phyloP scores from a whole-genome alignment of 2,329 filamentous ascomycete genomes.

The Zymoseptoria ardabiliae region DNA sequence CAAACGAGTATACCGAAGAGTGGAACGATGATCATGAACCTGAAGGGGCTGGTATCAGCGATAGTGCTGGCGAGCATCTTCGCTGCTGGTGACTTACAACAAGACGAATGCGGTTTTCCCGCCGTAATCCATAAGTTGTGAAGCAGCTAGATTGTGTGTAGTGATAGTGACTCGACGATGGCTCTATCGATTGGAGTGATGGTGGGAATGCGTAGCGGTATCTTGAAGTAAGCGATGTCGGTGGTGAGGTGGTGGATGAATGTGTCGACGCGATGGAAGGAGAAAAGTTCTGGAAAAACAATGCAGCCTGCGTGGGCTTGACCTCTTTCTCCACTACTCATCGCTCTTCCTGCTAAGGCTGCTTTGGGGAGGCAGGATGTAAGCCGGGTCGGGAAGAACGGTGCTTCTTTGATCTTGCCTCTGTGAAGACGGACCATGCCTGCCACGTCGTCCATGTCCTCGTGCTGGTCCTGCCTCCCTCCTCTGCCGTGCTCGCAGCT shows the following conservation, averaged over 20 bases:
- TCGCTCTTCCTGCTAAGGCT: neutral
- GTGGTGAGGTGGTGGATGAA: neutral
- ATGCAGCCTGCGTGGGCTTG: no score
- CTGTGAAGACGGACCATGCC: neutral
- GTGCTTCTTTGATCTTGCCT: neutral
- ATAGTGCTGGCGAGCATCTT: neutral
- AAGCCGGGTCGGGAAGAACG: neutral
- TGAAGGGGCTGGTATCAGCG: no score
- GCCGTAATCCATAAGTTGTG: neutral
- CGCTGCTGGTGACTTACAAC: neutral
- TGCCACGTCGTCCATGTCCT: neutral
- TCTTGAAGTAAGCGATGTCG: neutral
- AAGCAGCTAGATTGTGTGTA: neutral
- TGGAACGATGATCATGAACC: no score
- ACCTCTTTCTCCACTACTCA: neutral
- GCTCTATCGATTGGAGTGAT: neutral
- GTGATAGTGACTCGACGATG: neutral
- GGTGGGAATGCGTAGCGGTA: neutral
- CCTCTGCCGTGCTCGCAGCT: neutral
- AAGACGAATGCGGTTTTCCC: neutral
- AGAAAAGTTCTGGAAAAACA: neutral
- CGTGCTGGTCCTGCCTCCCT: neutral
- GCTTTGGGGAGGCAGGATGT: neutral
- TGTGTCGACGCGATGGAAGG: neutral
- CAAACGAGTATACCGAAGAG: no score